Conservation (phyloP, 805 yeast genomes). For the Candida chauliodis region DNA sequence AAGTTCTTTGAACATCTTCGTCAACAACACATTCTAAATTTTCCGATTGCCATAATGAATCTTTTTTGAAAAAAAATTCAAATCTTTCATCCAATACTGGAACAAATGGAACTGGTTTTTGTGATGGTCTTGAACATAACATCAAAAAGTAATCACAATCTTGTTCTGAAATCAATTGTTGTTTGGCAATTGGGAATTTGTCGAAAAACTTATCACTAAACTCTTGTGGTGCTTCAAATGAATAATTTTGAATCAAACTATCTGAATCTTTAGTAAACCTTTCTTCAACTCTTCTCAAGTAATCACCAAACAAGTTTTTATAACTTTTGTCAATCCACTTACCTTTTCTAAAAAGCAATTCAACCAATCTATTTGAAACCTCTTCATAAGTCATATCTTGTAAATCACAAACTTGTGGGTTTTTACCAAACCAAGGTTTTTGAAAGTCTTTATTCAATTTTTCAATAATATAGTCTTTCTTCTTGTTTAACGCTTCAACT, state of each 20-base stretch:
- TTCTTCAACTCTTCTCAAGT: constrained; percentile 93
- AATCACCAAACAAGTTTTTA: constrained; percentile 82
- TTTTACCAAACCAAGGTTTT: constrained; percentile 95
- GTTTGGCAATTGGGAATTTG: constrained; percentile 69
- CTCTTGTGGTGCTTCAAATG: constrained; percentile 55
- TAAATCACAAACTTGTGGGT: constrained; percentile 76
- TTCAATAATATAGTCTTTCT: constrained; percentile 80
- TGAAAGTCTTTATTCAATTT: constrained; percentile 92
- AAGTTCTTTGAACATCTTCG: constrained; percentile 97
- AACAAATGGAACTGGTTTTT: constrained; percentile 97
- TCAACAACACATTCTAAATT: constrained; percentile 93
- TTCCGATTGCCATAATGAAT: constrained; percentile 98
- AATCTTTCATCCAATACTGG: constrained; percentile 93
- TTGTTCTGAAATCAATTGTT: constrained; percentile 88
- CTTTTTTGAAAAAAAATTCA: constrained; percentile 96
- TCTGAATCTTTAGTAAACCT: constrained; percentile 67
- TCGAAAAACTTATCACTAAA: constrained; percentile 58
- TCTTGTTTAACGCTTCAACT: constrained; percentile 73
- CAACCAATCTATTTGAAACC: constrained; percentile 82
- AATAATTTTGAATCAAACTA: constrained; percentile 72
- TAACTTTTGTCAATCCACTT: constrained; percentile 88
- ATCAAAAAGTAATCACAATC: constrained; percentile 91
- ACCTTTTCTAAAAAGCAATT: constrained; percentile 74
- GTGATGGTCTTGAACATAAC: constrained; percentile 75
- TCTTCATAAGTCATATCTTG: constrained; percentile 95